Percentiles rank a stretch among this genome's conserved stretches.
Conservation (phyloP, 2,329 filamentous ascomycete species). For the Lachnellula cervina region DNA sequence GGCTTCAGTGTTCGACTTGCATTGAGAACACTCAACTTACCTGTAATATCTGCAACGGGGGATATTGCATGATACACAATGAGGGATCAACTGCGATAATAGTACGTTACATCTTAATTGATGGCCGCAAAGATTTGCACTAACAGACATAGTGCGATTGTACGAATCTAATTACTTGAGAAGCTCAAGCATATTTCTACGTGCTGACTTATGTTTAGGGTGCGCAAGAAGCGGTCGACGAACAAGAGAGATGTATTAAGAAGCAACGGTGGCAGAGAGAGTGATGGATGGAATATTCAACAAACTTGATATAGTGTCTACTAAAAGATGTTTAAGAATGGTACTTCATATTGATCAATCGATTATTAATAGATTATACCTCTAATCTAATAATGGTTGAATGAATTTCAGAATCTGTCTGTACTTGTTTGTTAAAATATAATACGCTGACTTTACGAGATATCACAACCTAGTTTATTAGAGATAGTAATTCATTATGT, state of each 20-base stretch:
- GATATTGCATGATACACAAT: constrained; percentile 81
- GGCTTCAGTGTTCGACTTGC: constrained; percentile 65
- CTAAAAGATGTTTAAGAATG: too few species aligned
- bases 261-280: not conserved
- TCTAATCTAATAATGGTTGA: too few species aligned
- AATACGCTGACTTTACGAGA: too few species aligned
- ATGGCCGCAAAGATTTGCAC: constrained; percentile 27
- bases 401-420: too few species aligned
- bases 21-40: constrained; percentile 64
- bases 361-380: too few species aligned
- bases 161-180: constrained; percentile 19
- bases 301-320: too few species aligned
- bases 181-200: not conserved
- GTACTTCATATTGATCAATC: too few species aligned
- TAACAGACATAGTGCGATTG: constrained; percentile 31
- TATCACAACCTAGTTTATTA: too few species aligned
- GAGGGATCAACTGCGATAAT: constrained; percentile 67
- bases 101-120: constrained; percentile 27
- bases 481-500: too few species aligned
- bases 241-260: constrained; percentile 26
- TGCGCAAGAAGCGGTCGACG: constrained; percentile 25
- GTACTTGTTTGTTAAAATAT: too few species aligned
- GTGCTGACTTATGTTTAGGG: constrained; percentile 19
- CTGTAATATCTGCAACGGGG: constrained; percentile 69
- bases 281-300: too few species aligned